These are phyloP conservation scores for Phytomonas sp. DNA, from an alignment of 208 protist genomes.

Conservation along the genomic window DNA sequence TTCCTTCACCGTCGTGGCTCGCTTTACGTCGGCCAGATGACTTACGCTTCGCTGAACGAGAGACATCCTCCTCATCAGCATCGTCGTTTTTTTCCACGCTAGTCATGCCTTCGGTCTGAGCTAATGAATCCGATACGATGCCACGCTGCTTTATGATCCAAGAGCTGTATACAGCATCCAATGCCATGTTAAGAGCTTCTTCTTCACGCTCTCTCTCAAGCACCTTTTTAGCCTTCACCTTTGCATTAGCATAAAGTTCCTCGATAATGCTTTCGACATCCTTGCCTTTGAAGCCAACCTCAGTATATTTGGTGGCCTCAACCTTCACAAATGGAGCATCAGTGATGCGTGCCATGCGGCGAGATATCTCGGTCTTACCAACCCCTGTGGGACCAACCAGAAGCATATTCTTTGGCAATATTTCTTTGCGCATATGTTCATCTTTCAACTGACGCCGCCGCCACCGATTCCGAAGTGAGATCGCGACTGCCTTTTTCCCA, in stretches of 20 bases:
- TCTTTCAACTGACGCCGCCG: constrained; percentile 78
- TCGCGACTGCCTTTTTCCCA: constrained; percentile 94
- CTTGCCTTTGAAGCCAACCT: constrained; percentile 93
- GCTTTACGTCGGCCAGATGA: background rate
- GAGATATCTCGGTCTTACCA: constrained; percentile 94
- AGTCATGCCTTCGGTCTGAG: constrained; percentile 2
- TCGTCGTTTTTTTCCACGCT: constrained; percentile 8
- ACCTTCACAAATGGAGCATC: constrained; percentile 97
- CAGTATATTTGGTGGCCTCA: constrained; percentile 98
- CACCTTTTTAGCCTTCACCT: constrained; percentile 73
- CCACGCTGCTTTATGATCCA: constrained; percentile 41
- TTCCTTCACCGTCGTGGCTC: background rate
- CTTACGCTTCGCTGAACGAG: background rate
- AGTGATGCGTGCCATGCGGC: constrained; percentile 94
- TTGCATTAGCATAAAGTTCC: constrained; percentile 91
- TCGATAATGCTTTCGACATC: constrained; percentile 96
- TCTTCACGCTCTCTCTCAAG: constrained; percentile 52
- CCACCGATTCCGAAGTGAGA: constrained; percentile 95
- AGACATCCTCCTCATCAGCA: constrained; percentile 12
- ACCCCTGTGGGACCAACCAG: constrained; percentile 90
- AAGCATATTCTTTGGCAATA: constrained; percentile 92
- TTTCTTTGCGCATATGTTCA: constrained; percentile 62
- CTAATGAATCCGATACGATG: constrained; percentile 4
- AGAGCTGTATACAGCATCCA: constrained; percentile 67
- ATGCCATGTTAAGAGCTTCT: constrained; percentile 69